These are phyloP conservation scores for Erythrophleum fordii DNA, from an alignment of 306 rosid genomes.

Conservation along the genomic window DNA sequence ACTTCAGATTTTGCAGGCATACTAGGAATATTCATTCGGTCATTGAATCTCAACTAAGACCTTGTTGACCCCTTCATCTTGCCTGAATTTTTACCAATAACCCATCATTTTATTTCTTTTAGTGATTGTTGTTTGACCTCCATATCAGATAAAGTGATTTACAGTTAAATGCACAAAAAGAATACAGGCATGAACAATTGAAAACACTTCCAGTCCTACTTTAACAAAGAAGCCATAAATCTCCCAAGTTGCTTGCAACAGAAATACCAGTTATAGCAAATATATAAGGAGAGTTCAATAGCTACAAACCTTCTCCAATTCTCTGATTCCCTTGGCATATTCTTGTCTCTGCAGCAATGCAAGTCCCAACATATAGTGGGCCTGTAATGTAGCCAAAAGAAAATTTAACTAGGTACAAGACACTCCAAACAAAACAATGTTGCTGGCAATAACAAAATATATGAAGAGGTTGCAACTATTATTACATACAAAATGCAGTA, in stretches of 20 bases:
- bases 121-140: conserved; percentile 3
- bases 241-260: background rate
- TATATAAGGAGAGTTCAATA: conserved; percentile 28
- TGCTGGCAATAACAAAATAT: background rate
- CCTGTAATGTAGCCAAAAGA: conserved; percentile 57
- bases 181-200: background rate
- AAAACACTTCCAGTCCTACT: conserved; percentile 1
- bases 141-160: background rate
- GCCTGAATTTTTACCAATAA: background rate
- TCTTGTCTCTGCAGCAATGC: conserved; percentile 68
- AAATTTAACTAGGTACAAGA: conserved; percentile 24
- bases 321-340: conserved; percentile 66
- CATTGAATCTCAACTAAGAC: background rate
- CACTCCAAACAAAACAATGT: conserved; percentile 23
- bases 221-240: conserved; percentile 22
- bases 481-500: conserved; percentile 10
- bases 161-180: conserved; percentile 9
- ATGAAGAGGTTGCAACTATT: conserved; percentile 11
- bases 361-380: conserved; percentile 92
- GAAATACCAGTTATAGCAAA: conserved; percentile 21
- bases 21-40: background rate
- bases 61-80: background rate
- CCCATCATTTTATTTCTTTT: background rate
- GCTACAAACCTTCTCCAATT: conserved; percentile 77
- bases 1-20: background rate